Conservation (phyloP, 208 protist species). For the Acanthamoeba culbertsoni region DNA sequence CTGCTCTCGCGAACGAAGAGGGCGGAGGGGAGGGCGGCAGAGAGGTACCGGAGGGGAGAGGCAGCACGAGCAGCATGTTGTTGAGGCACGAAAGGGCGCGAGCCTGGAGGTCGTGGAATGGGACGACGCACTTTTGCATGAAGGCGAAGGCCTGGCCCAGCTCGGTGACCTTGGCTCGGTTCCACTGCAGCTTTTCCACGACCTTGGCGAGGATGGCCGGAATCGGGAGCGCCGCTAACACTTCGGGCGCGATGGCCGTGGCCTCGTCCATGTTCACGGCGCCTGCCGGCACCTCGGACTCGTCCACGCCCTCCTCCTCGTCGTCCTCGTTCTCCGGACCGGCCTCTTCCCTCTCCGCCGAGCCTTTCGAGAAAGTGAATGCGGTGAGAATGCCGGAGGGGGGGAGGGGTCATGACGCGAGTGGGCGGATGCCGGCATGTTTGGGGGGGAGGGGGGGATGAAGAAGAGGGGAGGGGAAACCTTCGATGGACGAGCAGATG, state of each 20-base stretch:
- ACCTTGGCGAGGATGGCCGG: background rate
- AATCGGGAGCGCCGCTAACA: background rate
- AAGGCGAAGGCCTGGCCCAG: background rate
- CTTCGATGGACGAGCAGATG: slow-evolving; percentile 8
- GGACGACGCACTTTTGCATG: background rate
- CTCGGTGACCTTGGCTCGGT: background rate
- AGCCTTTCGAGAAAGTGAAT: background rate
- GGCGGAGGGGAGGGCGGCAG: too few species aligned
- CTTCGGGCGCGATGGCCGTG: background rate
- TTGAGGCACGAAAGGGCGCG: slow-evolving; percentile 52
- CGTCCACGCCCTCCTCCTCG: background rate
- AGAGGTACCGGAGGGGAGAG: background rate
- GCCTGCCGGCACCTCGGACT: background rate
- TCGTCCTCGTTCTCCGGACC: background rate
- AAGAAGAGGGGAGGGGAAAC: background rate
- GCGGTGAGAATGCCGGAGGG: background rate
- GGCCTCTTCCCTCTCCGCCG: background rate
- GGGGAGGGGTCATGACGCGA: too few species aligned
- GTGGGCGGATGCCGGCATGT: background rate
- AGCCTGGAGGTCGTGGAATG: background rate
- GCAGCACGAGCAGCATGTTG: slow-evolving; percentile 49
- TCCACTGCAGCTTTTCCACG: background rate
- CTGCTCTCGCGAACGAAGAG: too few species aligned
- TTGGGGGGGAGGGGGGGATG: background rate
- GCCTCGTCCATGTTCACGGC: slow-evolving; percentile 24